Evolutionary conservation across 306 rosid species (phyloP).

Genomic region (Quillaja saponaria): DNA sequence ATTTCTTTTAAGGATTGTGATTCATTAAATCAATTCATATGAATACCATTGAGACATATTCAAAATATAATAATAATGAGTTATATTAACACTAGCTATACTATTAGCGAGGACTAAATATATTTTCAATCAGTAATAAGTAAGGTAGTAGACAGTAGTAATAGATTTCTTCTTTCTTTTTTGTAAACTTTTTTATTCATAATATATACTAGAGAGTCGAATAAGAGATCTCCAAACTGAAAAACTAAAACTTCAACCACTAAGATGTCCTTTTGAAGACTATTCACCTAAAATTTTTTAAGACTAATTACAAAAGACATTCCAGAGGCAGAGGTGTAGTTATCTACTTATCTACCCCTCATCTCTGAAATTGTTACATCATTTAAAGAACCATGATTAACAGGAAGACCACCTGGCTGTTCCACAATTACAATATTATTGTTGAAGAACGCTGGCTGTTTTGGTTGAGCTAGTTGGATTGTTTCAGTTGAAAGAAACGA

Average conservation of each 20-base stretch:
- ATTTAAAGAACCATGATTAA: conserved; percentile 14
- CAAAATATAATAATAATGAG: too few species aligned
- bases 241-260: neutral
- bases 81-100: too few species aligned
- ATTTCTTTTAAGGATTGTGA: too few species aligned
- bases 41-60: too few species aligned
- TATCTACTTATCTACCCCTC: conserved; percentile 20
- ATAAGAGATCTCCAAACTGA: neutral
- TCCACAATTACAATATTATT: neutral
- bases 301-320: too few species aligned
- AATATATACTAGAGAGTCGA: neutral
- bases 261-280: neutral
- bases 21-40: too few species aligned
- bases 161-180: too few species aligned
- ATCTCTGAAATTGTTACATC: conserved; percentile 23
- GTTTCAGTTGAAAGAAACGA: conserved; percentile 40
- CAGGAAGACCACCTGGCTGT: neutral
- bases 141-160: too few species aligned
- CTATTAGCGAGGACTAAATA: too few species aligned
- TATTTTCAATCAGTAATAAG: too few species aligned
- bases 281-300: neutral
- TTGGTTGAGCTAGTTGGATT: conserved; percentile 33
- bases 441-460: conserved; percentile 30
- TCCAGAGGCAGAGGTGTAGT: too few species aligned
- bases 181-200: too few species aligned